These are phyloP conservation scores for Scheffersomyces illinoinensis DNA, from an alignment of 1,139 yeast species.

Conservation along the genomic window DNA sequence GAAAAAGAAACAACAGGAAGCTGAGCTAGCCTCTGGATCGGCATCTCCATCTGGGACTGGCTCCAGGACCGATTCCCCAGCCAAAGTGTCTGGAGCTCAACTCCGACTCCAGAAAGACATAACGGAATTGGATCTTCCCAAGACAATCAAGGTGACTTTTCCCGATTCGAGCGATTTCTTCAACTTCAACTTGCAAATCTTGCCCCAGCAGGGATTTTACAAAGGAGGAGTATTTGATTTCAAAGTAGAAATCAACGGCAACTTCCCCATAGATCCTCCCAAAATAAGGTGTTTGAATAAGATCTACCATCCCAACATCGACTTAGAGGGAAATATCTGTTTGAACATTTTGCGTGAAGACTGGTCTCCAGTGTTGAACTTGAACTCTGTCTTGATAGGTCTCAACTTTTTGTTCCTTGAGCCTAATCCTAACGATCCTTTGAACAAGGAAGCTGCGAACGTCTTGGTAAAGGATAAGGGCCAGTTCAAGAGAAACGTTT, in stretches of 20 bases:
- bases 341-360: slow-evolving; percentile 89
- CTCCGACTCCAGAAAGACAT: slow-evolving; percentile 62
- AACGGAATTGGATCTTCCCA: slow-evolving; percentile 68
- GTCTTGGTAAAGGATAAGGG: slow-evolving; percentile 60
- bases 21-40: slow-evolving; percentile 18
- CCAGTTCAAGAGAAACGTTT: slow-evolving; percentile 60
- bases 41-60: slow-evolving; percentile 9
- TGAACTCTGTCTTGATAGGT: slow-evolving; percentile 83
- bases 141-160: slow-evolving; percentile 57
- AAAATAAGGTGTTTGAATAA: slow-evolving; percentile 69
- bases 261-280: slow-evolving; percentile 93
- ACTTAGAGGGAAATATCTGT: slow-evolving; percentile 86
- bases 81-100: slow-evolving; percentile 51
- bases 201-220: slow-evolving; percentile 83
- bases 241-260: slow-evolving; percentile 60
- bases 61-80: slow-evolving; percentile 5
- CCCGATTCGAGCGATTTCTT: slow-evolving; percentile 59
- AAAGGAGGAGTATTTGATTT: slow-evolving; percentile 68
- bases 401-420: slow-evolving; percentile 82
- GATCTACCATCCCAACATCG: slow-evolving; percentile 94
- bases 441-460: slow-evolving; percentile 87
- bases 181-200: slow-evolving; percentile 58
- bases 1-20: slow-evolving; percentile 54
- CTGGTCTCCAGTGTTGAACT: slow-evolving; percentile 91
- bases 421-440: slow-evolving; percentile 90